Evolutionary conservation across 2,329 filamentous ascomycete species (phyloP).

Genomic region (Metarhizium sp.): DNA sequence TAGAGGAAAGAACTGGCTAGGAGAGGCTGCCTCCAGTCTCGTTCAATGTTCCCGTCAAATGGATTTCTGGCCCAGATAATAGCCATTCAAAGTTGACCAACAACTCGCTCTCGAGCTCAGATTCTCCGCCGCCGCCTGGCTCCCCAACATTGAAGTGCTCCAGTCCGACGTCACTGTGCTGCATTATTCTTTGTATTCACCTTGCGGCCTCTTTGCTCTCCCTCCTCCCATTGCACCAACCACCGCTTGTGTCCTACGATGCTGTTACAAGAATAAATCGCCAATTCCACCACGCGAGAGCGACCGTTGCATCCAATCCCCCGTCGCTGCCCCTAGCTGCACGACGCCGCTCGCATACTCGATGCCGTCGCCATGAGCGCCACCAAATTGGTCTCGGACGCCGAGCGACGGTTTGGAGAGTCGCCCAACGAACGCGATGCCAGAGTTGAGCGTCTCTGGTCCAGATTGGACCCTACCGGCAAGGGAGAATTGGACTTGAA

Average conservation of each 20-base stretch:
- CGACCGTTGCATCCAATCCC: conserved; percentile 3
- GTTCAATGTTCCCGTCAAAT: no score
- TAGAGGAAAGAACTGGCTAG: no score
- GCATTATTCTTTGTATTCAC: background rate
- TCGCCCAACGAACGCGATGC: conserved; percentile 70
- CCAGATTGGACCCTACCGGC: conserved; percentile 64
- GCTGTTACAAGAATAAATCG: conserved; percentile 6
- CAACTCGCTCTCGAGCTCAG: no score
- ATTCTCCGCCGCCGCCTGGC: background rate
- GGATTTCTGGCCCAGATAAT: no score
- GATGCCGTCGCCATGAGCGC: conserved; percentile 26
- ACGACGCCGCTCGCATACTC: conserved; percentile 16
- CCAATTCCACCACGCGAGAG: conserved; percentile 7
- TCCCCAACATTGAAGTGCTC: background rate
- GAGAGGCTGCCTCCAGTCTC: no score
- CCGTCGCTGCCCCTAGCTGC: conserved; percentile 11
- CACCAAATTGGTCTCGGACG: conserved; percentile 40
- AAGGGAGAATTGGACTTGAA: conserved; percentile 77
- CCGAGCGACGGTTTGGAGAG: conserved; percentile 61
- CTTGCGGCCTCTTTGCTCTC: background rate
- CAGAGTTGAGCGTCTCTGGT: conserved; percentile 78
- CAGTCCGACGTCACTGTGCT: conserved; percentile 6
- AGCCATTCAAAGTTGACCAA: no score
- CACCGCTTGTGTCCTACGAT: conserved; percentile 5
- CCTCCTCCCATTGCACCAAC: background rate